A percentile compares a stretch with the other conserved stretches of the same genome.
Conservation (phyloP, 257 asterid genomes). For the Fraxinus excelsior region DNA sequence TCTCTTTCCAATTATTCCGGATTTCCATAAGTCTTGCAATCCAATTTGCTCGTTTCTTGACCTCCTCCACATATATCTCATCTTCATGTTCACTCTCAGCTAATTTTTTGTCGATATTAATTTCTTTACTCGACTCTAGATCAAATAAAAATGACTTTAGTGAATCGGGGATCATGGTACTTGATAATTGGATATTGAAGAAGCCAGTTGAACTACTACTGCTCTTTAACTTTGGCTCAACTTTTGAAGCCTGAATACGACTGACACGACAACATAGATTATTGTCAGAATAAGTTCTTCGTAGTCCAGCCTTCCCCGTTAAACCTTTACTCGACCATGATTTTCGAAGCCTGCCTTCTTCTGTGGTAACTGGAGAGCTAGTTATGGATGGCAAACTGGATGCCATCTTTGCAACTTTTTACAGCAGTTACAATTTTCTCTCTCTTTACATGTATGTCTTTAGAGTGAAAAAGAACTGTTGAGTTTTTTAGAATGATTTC, state of each 20-base stretch:
- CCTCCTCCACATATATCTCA: constrained; percentile 28
- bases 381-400: constrained; percentile 32
- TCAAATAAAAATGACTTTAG: constrained; percentile 49
- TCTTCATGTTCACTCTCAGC: constrained; percentile 25
- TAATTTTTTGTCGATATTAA: constrained; percentile 19
- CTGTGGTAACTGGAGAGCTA: constrained; percentile 34
- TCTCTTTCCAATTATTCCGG: constrained; percentile 55
- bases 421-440: not conserved
- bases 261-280: constrained; percentile 35
- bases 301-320: constrained; percentile 19
- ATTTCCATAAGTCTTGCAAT: constrained; percentile 65
- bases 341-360: constrained; percentile 35
- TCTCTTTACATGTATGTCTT: not conserved
- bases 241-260: constrained; percentile 38
- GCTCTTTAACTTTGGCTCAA: constrained; percentile 44
- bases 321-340: constrained; percentile 36
- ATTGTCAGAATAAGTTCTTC: constrained; percentile 50
- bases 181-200: constrained; percentile 52
- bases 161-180: constrained; percentile 48
- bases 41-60: constrained; percentile 61
- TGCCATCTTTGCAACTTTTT: constrained; percentile 39
- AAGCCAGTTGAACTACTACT: constrained; percentile 45
- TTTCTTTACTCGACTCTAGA: constrained; percentile 36
- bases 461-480: not conserved
- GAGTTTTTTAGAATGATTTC: constrained; percentile 6